These are phyloP conservation scores for Triticum turgidum DNA, from an alignment of 176 grass and related monocot genomes.

Conservation along the genomic window DNA sequence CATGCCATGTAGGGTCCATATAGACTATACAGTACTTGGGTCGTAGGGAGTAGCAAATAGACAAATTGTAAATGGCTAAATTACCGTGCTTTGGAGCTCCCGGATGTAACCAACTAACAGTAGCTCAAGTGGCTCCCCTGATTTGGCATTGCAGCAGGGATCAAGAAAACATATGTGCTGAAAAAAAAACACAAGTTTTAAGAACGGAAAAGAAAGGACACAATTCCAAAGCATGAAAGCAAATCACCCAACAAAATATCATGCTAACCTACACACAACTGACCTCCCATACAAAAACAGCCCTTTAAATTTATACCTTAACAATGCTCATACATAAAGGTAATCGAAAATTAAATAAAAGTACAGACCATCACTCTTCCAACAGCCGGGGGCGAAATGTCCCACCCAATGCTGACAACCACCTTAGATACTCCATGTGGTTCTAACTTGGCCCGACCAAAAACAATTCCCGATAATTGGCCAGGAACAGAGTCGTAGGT, in stretches of 20 bases:
- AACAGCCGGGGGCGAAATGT: constrained; percentile 28
- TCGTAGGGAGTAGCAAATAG: neutral
- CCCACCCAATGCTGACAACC: constrained; percentile 64
- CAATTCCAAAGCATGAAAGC: neutral
- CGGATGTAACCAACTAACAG: constrained; percentile 67
- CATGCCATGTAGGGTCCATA: neutral
- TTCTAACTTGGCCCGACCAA: constrained; percentile 72
- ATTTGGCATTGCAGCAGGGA: constrained; percentile 9
- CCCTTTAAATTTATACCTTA: neutral
- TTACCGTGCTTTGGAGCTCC: constrained; percentile 55
- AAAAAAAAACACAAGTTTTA: constrained; percentile 9
- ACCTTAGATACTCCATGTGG: constrained; percentile 37
- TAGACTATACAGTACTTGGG: neutral
- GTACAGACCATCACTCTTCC: constrained; percentile 66
- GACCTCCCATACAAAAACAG: neutral
- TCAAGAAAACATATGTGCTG: constrained; percentile 57
- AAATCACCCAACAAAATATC: neutral
- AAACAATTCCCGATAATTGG: constrained; percentile 63
- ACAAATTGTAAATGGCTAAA: neutral
- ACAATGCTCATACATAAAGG: neutral
- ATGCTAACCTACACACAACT: neutral
- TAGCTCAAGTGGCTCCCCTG: constrained; percentile 40
- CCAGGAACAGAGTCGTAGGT: constrained; percentile 61
- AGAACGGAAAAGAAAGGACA: neutral
- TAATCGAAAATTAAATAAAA: neutral